phyloP scores from a whole-genome alignment of 2,329 filamentous ascomycete species.

The Colletotrichum liriopes region DNA sequence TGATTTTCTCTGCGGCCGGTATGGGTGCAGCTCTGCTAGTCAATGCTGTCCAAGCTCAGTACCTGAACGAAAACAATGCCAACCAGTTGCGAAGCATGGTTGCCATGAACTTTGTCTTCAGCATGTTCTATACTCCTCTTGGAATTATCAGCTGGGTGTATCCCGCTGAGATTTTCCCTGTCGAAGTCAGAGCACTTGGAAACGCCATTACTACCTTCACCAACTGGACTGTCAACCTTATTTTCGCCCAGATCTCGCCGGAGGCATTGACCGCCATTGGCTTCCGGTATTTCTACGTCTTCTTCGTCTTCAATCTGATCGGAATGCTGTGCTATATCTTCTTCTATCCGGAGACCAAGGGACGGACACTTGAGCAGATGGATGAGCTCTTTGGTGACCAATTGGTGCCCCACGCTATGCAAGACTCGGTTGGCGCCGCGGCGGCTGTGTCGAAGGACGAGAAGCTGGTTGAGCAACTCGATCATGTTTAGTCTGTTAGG shows the following conservation, averaged over 20 bases:
- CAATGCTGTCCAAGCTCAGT: conserved; percentile 49
- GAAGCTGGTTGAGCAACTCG: conserved; percentile 32
- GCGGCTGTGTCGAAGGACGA: conserved; percentile 35
- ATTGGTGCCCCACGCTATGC: conserved; percentile 39
- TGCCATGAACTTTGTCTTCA: conserved; percentile 55
- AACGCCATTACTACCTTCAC: conserved; percentile 50
- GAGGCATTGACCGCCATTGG: conserved; percentile 58
- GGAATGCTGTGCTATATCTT: conserved; percentile 46
- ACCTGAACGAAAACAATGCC: conserved; percentile 46
- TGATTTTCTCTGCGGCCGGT: conserved; percentile 58
- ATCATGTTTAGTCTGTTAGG: neutral
- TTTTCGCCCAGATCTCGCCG: conserved; percentile 66
- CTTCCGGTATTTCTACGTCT: conserved; percentile 61
- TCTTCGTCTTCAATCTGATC: conserved; percentile 48
- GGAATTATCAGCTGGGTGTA: conserved; percentile 62
- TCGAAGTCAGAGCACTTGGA: conserved; percentile 51
- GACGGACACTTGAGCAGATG: conserved; percentile 53
- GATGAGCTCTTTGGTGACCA: conserved; percentile 53
- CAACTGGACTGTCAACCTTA: conserved; percentile 54
- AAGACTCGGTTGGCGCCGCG: conserved; percentile 31
- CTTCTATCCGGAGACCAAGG: conserved; percentile 54
- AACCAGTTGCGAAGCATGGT: conserved; percentile 50
- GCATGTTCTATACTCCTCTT: conserved; percentile 49
- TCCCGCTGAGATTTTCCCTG: conserved; percentile 57
- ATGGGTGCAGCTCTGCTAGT: conserved; percentile 48